These are phyloP conservation scores for Scenedesmus sp. DNA, from an alignment of 163 green algal species.

Conservation along the genomic window DNA sequence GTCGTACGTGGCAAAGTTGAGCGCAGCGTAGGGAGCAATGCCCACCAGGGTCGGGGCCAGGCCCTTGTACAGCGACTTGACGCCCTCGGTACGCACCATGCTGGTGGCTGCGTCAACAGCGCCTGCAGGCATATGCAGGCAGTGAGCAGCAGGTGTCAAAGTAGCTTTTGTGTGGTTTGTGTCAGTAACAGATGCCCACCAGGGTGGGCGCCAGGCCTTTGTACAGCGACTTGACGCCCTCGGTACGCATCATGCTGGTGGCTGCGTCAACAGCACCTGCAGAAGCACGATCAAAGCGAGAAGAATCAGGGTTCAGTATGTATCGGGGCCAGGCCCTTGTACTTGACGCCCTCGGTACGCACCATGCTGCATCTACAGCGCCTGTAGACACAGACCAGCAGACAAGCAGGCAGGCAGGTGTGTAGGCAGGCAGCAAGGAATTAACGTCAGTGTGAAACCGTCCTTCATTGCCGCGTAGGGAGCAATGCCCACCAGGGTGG, in stretches of 20 bases:
- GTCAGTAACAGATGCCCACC: background rate
- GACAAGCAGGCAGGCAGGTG: background rate
- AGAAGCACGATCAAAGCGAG: background rate
- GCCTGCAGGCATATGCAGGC: conserved; percentile 58
- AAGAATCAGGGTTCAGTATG: background rate
- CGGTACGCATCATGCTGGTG: conserved; percentile 74
- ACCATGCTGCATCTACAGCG: conserved; percentile 78
- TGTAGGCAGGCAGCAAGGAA: background rate
- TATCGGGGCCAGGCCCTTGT: conserved; percentile 87
- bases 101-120: conserved; percentile 72
- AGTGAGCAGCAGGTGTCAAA: background rate
- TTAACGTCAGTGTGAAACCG: too few relatives aligned
- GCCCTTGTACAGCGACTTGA: conserved; percentile 88
- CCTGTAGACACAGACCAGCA: conserved; percentile 57
- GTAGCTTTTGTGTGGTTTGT: background rate
- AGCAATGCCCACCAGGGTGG: too few relatives aligned
- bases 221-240: conserved; percentile 85
- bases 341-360: conserved; percentile 81
- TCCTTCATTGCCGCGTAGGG: too few relatives aligned
- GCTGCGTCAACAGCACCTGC: conserved; percentile 78
- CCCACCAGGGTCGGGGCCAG: conserved; percentile 86
- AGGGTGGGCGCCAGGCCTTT: conserved; percentile 72
- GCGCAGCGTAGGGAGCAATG: conserved; percentile 92
- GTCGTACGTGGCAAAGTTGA: conserved; percentile 96
- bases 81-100: conserved; percentile 82